Percentiles rank a stretch among this genome's conserved stretches.
Evolutionary conservation across 441 rosid genomes (phyloP).

Genomic region (Croton laevigatus): DNA sequence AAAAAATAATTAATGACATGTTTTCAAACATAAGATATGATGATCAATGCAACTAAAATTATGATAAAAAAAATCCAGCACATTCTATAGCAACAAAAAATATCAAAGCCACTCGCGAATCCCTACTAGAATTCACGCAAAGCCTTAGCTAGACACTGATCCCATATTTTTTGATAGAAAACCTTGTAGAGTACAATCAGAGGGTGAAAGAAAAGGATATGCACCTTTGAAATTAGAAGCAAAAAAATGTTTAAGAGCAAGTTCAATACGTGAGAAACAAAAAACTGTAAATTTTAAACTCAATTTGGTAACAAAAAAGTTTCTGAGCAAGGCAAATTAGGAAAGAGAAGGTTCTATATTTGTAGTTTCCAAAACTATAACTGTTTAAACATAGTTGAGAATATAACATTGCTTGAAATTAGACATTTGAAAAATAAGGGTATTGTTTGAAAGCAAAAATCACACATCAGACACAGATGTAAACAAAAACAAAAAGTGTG

Average conservation of each 20-base stretch:
- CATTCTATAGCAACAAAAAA: background rate
- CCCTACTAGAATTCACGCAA: background rate
- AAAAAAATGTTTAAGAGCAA: background rate
- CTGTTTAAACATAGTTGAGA: background rate
- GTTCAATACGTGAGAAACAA: background rate
- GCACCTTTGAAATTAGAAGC: background rate
- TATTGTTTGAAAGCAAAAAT: background rate
- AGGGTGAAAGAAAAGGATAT: background rate
- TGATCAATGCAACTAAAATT: constrained; percentile 2
- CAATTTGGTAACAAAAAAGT: background rate
- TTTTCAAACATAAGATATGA: constrained; percentile 12
- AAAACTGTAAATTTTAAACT: background rate
- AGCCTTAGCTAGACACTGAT: background rate
- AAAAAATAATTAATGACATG: constrained; percentile 15
- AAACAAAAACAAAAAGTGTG: background rate
- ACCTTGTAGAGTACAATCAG: background rate
- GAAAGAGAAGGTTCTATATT: background rate
- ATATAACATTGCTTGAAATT: background rate
- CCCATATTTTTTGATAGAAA: background rate
- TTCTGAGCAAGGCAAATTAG: background rate
- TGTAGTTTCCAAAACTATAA: background rate
- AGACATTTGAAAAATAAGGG: background rate
- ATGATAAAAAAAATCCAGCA: background rate
- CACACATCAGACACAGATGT: background rate
- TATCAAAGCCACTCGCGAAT: background rate